Evolutionary conservation across 2,329 filamentous ascomycete genomes (phyloP).

Genomic region (Emericellopsis atlantica): DNA sequence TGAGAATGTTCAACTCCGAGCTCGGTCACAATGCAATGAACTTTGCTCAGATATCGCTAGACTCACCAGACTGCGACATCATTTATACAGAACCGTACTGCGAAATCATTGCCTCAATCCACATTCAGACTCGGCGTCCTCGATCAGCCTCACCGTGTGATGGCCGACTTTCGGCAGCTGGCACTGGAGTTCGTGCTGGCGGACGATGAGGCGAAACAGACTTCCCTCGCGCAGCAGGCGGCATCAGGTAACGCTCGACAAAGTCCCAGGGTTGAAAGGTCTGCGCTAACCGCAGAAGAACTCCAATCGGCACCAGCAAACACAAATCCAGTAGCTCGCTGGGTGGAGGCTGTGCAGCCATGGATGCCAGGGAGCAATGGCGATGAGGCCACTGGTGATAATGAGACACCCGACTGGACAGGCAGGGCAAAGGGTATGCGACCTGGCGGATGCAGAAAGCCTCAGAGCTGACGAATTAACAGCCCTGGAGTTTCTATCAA

Average conservation of each 20-base stretch:
- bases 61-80: no score
- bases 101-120: no score
- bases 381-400: conserved; percentile 20
- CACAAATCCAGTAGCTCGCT: conserved; percentile 35
- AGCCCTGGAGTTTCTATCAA: conserved; percentile 45
- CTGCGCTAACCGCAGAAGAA: conserved; percentile 17
- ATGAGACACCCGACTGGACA: conserved; percentile 34
- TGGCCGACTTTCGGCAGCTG: conserved; percentile 39
- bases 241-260: conserved; percentile 22
- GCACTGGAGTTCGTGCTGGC: conserved; percentile 41
- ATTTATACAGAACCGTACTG: no score
- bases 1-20: no score
- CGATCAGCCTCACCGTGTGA: conserved; percentile 9
- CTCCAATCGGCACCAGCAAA: conserved; percentile 29
- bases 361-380: conserved; percentile 35
- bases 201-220: conserved; percentile 28
- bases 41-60: no score
- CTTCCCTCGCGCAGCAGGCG: conserved; percentile 28
- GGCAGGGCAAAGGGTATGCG: conserved; percentile 36
- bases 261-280: not conserved
- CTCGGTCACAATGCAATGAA: no score
- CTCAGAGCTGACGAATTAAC: not conserved
- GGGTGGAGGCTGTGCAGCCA: conserved; percentile 40
- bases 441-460: not conserved
- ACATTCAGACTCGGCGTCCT: no score